phyloP scores from a whole-genome alignment of 306 rosid species.

The Abrus pulchellus region DNA sequence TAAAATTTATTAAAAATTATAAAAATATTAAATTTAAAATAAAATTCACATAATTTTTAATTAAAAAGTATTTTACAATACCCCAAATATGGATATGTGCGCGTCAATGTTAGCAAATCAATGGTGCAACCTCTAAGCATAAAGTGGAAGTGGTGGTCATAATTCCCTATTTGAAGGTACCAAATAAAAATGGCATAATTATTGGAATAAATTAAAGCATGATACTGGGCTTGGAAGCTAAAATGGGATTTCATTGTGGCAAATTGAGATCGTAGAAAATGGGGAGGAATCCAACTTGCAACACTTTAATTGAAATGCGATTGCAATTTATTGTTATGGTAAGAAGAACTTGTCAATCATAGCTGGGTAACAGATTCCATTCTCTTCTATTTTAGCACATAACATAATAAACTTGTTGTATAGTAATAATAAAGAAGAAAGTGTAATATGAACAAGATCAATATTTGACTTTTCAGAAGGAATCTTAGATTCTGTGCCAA shows the following conservation, averaged over 20 bases:
- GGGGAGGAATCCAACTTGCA: slow-evolving; percentile 17
- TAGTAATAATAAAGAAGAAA: slow-evolving; percentile 20
- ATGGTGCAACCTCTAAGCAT: not conserved
- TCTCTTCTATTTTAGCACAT: not conserved
- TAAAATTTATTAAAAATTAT: too few relatives aligned
- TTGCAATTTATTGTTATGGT: slow-evolving; percentile 10
- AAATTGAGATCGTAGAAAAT: not conserved
- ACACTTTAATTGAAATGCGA: not conserved
- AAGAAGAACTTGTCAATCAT: slow-evolving; percentile 34
- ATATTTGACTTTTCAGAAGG: not conserved
- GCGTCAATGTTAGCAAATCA: slow-evolving; percentile 22
- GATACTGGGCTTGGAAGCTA: not conserved
- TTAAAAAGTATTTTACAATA: too few relatives aligned
- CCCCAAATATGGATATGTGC: not conserved
- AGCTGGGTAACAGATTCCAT: slow-evolving; percentile 7
- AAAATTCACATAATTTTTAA: too few relatives aligned
- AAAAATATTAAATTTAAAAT: too few relatives aligned
- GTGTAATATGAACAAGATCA: slow-evolving; percentile 31
- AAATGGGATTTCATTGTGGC: not conserved
- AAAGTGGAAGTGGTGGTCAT: slow-evolving; percentile 4
- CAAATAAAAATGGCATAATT: slow-evolving; percentile 12
- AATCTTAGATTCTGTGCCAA: not conserved
- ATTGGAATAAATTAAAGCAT: not conserved
- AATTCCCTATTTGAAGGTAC: slow-evolving; percentile 15
- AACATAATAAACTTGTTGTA: not conserved